Conservation (phyloP, 2,329 filamentous ascomycete genomes). For the Cytospora piceae region DNA sequence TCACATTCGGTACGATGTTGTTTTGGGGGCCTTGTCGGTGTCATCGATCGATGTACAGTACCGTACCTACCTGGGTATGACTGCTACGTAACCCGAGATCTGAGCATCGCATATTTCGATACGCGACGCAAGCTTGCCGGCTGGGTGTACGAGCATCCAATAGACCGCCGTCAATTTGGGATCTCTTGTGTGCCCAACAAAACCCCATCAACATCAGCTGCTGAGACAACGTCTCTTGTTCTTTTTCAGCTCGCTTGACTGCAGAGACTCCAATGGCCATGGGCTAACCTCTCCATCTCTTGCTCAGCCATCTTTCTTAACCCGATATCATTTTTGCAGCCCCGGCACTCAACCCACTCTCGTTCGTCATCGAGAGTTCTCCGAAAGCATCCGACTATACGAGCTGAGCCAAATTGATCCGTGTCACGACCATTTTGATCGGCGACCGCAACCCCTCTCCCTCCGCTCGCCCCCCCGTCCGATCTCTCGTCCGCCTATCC, state of each 20-base stretch:
- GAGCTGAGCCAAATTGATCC: slow-evolving; percentile 6
- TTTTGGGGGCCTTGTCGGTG: background rate
- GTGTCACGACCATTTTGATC: slow-evolving; percentile 7
- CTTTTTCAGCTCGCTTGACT: slow-evolving; percentile 25
- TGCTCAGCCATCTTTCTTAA: slow-evolving; percentile 29
- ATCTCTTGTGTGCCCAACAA: slow-evolving; percentile 16
- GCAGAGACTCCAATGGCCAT: slow-evolving; percentile 6
- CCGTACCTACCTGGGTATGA: background rate
- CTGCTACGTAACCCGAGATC: slow-evolving; percentile 5
- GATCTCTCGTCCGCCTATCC: slow-evolving; percentile 36
- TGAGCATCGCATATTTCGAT: slow-evolving; percentile 8
- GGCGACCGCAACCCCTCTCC: slow-evolving; percentile 31
- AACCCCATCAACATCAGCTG: slow-evolving; percentile 8
- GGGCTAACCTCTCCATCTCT: slow-evolving; percentile 15
- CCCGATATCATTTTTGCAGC: slow-evolving; percentile 26
- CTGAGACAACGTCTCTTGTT: slow-evolving; percentile 13
- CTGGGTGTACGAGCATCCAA: slow-evolving; percentile 16
- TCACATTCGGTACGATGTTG: slow-evolving; percentile 3
- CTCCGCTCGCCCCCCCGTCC: slow-evolving; percentile 20
- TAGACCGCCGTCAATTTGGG: slow-evolving; percentile 16
- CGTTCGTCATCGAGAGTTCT: background rate
- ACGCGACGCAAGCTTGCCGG: slow-evolving; percentile 9
- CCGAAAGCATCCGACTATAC: background rate
- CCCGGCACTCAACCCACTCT: slow-evolving; percentile 8
- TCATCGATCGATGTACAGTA: slow-evolving; percentile 3